These are phyloP conservation scores for Macrophomina tecta DNA, from an alignment of 2,329 filamentous ascomycete species.

Conservation along the genomic window DNA sequence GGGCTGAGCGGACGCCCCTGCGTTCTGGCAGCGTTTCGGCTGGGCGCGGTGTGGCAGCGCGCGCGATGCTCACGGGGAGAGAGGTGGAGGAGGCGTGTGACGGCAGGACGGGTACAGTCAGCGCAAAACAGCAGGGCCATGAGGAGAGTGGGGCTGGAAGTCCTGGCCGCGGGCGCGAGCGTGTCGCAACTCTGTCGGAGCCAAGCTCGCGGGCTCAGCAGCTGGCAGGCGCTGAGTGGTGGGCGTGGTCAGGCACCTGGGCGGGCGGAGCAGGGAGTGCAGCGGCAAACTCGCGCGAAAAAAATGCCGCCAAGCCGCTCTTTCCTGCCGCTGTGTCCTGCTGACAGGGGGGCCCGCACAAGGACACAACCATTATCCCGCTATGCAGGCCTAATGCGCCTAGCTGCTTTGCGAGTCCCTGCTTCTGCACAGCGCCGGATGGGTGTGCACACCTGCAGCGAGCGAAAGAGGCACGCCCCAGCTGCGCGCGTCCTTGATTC, in stretches of 20 bases:
- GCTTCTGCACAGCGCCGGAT: conserved; percentile 21
- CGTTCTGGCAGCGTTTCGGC: background rate
- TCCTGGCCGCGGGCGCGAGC: conserved; percentile 15
- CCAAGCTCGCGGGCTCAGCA: conserved; percentile 4
- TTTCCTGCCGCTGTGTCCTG: conserved; percentile 8
- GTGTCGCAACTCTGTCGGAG: conserved; percentile 19
- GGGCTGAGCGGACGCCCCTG: conserved; percentile 18
- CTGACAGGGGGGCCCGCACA: conserved; percentile 4
- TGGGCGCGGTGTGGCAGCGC: background rate
- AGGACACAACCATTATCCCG: conserved; percentile 24
- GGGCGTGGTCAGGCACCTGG: conserved; percentile 7
- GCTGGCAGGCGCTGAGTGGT: conserved; percentile 12
- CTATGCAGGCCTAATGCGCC: conserved; percentile 25
- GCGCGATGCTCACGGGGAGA: background rate
- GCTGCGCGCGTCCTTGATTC: conserved; percentile 21
- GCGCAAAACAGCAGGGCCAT: conserved; percentile 3
- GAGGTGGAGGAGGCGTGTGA: conserved; percentile 9
- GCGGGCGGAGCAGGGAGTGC: conserved; percentile 10
- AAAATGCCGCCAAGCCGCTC: conserved; percentile 9
- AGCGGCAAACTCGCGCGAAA: conserved; percentile 17
- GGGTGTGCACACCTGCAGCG: conserved; percentile 26
- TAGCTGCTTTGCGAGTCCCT: conserved; percentile 22
- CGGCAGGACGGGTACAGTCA: conserved; percentile 14
- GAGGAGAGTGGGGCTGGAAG: conserved; percentile 9
- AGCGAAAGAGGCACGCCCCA: conserved; percentile 25